Percentiles rank a stretch among this genome's conserved stretches.
phyloP scores from a whole-genome alignment of 129 eudicot species.

The Saposhnikovia divaricata region DNA sequence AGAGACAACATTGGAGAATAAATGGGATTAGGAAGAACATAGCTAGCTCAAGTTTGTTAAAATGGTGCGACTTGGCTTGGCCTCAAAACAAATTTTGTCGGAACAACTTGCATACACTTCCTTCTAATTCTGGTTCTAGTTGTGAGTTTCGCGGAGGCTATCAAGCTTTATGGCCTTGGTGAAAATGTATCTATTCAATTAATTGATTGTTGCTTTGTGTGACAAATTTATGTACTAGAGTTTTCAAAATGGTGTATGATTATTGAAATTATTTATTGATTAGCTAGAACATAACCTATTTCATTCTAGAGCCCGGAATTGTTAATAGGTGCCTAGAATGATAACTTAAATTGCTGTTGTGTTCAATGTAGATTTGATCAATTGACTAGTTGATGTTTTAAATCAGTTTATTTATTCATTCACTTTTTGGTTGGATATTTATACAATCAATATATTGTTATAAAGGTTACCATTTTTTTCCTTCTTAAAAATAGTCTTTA shows the following conservation, averaged over 20 bases:
- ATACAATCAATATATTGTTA: no score
- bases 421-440: no score
- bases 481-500: no score
- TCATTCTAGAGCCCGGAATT: background rate
- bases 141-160: background rate
- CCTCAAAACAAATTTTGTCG: background rate
- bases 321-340: background rate
- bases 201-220: background rate
- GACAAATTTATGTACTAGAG: background rate
- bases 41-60: background rate
- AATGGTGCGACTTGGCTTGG: background rate
- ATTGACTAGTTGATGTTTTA: background rate
- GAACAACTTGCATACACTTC: background rate
- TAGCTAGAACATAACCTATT: background rate
- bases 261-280: background rate
- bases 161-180: background rate
- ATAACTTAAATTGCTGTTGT: background rate
- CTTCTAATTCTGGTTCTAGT: background rate
- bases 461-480: no score
- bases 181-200: background rate
- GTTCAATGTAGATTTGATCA: background rate
- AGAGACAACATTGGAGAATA: background rate
- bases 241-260: background rate
- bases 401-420: no score
- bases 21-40: background rate